Percentiles rank a stretch among this genome's conserved stretches.
Evolutionary conservation across 164 flowering plant genomes (phyloP).

Genomic region (Tetracentron sinense): DNA sequence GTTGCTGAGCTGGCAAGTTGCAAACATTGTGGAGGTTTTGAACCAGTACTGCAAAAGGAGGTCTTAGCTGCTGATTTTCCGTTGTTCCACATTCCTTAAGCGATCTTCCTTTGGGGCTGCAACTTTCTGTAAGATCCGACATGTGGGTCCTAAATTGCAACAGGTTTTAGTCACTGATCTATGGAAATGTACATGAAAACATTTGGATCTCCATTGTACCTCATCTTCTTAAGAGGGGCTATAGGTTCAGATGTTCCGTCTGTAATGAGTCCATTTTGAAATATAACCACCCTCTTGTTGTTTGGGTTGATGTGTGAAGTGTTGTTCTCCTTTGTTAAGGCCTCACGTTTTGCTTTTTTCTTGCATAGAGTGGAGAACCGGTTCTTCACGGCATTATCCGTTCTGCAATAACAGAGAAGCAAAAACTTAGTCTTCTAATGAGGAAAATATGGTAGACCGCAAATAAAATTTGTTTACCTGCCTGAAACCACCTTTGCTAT

Average conservation of each 20-base stretch:
- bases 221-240: conserved; percentile 55
- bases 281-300: conserved; percentile 57
- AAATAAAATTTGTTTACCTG: conserved; percentile 47
- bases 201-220: conserved; percentile 36
- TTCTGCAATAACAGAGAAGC: conserved; percentile 44
- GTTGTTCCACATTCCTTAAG: conserved; percentile 23
- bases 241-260: conserved; percentile 30
- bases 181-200: background rate
- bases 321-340: conserved; percentile 66
- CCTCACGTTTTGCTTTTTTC: conserved; percentile 83
- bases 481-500: conserved; percentile 99
- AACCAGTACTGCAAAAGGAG: conserved; percentile 58
- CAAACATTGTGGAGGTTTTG: conserved; percentile 38
- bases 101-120: conserved; percentile 30
- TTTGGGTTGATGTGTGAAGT: conserved; percentile 44
- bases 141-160: conserved; percentile 37
- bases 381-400: conserved; percentile 98
- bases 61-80: conserved; percentile 44
- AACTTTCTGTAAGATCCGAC: conserved; percentile 28
- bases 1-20: conserved; percentile 27
- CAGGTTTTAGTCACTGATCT: conserved; percentile 4
- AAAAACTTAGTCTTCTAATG: background rate
- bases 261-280: conserved; percentile 32
- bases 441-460: background rate
- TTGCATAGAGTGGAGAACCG: conserved; percentile 90